These are phyloP conservation scores for Prototheca wickerhamii DNA, from an alignment of 163 green algal species.

Conservation along the genomic window DNA sequence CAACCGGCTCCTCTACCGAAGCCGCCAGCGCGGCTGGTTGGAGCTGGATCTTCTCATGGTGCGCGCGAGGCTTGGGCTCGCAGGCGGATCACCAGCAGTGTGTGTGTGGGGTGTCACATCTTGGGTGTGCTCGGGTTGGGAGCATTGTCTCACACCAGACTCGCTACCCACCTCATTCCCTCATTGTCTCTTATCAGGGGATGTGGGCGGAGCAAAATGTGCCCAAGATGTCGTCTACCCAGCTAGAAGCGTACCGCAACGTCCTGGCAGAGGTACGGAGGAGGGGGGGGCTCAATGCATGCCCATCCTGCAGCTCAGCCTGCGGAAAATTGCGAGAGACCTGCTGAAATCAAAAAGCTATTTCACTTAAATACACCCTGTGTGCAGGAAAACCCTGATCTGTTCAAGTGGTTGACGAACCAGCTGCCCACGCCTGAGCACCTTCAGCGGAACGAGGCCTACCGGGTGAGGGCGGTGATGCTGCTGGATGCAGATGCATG, in stretches of 20 bases:
- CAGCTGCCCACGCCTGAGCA: conserved; percentile 40
- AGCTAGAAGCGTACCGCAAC: conserved; percentile 29
- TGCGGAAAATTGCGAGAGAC: too few species aligned
- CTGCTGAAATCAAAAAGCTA: neutral
- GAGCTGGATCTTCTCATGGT: conserved; percentile 65
- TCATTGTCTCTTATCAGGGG: conserved; percentile 12
- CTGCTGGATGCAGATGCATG: neutral
- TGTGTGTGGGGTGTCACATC: neutral
- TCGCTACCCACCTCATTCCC: neutral
- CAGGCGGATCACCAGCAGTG: neutral
- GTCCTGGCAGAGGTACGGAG: conserved; percentile 32
- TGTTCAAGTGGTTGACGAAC: conserved; percentile 80
- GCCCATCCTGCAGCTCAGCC: neutral
- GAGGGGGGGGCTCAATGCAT: neutral
- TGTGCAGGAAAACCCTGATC: conserved; percentile 68
- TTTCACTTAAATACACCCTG: neutral
- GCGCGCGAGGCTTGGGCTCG: neutral
- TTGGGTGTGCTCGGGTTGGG: neutral
- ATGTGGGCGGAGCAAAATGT: conserved; percentile 58
- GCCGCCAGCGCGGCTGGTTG: conserved; percentile 59
- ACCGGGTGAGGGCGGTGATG: conserved; percentile 14
- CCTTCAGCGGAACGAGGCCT: conserved; percentile 50
- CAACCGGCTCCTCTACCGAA: conserved; percentile 59
- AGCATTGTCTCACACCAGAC: neutral
- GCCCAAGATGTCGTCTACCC: conserved; percentile 27